These are phyloP conservation scores for Pichia nakasei DNA, from an alignment of 805 yeast genomes.

Conservation along the genomic window DNA sequence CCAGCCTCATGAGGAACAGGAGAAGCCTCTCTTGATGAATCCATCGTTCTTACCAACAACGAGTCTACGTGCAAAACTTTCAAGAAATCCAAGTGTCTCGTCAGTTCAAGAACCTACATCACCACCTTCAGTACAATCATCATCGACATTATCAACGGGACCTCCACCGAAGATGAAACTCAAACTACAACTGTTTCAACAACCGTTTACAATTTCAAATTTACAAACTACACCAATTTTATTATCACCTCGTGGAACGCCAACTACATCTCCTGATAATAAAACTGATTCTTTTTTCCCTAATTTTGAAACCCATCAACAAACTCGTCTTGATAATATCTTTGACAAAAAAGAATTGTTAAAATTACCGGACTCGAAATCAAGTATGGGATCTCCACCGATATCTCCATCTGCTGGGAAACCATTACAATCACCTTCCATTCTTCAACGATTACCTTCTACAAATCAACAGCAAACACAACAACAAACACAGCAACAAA, in stretches of 20 bases:
- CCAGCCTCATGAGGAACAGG: not conserved
- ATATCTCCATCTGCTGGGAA: not conserved
- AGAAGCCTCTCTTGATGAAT: not conserved
- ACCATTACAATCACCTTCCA: not conserved
- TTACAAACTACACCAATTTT: slow-evolving; percentile 19
- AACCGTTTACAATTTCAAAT: slow-evolving; percentile 6
- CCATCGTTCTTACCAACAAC: not conserved
- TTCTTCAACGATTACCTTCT: not conserved
- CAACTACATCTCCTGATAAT: slow-evolving; percentile 20
- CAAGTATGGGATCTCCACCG: not conserved
- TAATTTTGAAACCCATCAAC: slow-evolving; percentile 1
- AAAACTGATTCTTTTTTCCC: slow-evolving; percentile 1
- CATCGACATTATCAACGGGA: not conserved
- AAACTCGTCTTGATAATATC: slow-evolving; percentile 12
- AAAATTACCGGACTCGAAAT: not conserved
- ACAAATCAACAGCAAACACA: not conserved
- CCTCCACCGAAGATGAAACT: slow-evolving; percentile 10
- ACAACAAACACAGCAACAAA: not conserved
- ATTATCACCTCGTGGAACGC: slow-evolving; percentile 26
- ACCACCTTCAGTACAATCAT: not conserved
- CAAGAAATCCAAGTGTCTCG: slow-evolving; percentile 4
- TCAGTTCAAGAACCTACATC: not conserved
- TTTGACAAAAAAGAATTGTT: slow-evolving; percentile 2
- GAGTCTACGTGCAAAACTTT: slow-evolving; percentile 5
- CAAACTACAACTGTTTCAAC: slow-evolving; percentile 14